Conservation (phyloP, 176 grass and related monocot genomes). For the Bromus sterilis region DNA sequence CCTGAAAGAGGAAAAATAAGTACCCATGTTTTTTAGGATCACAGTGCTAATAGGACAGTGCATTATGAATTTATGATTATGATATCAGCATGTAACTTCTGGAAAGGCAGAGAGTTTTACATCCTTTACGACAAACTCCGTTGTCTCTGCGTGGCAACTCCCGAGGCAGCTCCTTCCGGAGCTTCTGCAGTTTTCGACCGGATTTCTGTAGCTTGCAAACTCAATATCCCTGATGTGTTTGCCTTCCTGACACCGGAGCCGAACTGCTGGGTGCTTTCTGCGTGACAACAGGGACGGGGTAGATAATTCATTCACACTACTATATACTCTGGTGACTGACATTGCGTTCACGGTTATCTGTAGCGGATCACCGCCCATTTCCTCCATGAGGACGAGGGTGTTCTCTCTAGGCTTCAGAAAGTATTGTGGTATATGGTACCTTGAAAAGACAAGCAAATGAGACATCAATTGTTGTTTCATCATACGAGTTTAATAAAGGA, state of each 20-base stretch:
- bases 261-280: constrained; percentile 19
- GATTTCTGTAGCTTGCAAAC: constrained; percentile 51
- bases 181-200: constrained; percentile 10
- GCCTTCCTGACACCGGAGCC: constrained; percentile 29
- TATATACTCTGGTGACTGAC: constrained; percentile 22
- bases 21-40: not conserved
- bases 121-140: constrained; percentile 32
- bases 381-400: constrained; percentile 57
- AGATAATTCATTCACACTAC: constrained; percentile 9
- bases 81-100: not conserved
- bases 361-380: constrained; percentile 54
- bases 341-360: constrained; percentile 60
- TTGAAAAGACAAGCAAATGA: constrained; percentile 16
- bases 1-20: constrained; percentile 10
- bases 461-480: not conserved
- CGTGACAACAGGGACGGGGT: constrained; percentile 14
- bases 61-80: not conserved
- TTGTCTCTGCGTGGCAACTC: constrained; percentile 23
- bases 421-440: constrained; percentile 63
- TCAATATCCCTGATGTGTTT: constrained; percentile 25
- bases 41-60: not conserved
- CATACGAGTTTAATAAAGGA: not conserved
- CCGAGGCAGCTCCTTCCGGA: constrained; percentile 12
- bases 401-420: constrained; percentile 50
- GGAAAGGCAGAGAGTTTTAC: not conserved